These are phyloP conservation scores for Coprinopsis cinerea DNA, from an alignment of 768 basidiomycete genomes.

Conservation along the genomic window DNA sequence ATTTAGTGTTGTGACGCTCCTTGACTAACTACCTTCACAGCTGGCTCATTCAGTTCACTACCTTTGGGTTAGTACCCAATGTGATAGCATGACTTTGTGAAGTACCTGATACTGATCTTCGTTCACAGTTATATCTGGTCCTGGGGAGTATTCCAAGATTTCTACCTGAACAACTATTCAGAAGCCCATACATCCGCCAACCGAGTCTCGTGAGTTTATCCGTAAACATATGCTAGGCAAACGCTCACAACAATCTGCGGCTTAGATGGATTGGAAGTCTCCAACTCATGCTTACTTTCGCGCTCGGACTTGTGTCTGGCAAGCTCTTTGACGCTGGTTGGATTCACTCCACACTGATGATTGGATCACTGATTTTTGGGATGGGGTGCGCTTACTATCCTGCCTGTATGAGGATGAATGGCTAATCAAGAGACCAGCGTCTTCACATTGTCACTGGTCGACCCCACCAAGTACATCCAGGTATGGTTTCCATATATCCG, in stretches of 20 bases:
- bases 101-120: not conserved
- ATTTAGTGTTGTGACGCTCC: not conserved
- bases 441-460: slow-evolving; percentile 36
- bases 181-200: not conserved
- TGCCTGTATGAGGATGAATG: slow-evolving; percentile 14
- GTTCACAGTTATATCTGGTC: slow-evolving; percentile 7
- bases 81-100: not conserved
- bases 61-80: slow-evolving; percentile 6
- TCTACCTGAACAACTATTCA: slow-evolving; percentile 8
- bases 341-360: slow-evolving; percentile 26
- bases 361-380: slow-evolving; percentile 21
- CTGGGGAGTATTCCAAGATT: slow-evolving; percentile 11
- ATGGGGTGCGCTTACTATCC: slow-evolving; percentile 17
- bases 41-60: slow-evolving; percentile 10
- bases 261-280: slow-evolving; percentile 44
- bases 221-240: not conserved
- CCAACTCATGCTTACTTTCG: slow-evolving; percentile 40
- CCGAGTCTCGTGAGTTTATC: slow-evolving; percentile 3
- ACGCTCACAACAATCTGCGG: not conserved
- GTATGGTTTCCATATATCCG: no score
- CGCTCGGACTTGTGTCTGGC: slow-evolving; percentile 34
- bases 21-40: not conserved
- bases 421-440: slow-evolving; percentile 21
- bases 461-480: slow-evolving; percentile 32
- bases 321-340: slow-evolving; percentile 42